phyloP scores from a whole-genome alignment of 2,329 filamentous ascomycete genomes.

The Pezizomycotina sp. region DNA sequence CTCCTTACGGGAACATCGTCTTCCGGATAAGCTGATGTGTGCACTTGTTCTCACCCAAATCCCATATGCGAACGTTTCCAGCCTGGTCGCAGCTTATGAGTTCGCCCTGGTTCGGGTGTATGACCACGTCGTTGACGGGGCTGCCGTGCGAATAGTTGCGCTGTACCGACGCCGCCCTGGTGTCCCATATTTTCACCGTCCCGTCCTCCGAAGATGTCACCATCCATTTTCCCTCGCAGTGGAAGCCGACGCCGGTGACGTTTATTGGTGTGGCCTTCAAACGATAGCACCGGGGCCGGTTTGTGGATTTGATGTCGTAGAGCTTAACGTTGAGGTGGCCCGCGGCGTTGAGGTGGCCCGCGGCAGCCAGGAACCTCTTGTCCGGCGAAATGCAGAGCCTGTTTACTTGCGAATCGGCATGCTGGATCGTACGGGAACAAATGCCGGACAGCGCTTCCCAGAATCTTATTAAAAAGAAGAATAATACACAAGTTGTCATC shows the following conservation, averaged over 20 bases:
- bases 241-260: conserved; percentile 90
- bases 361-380: conserved; percentile 81
- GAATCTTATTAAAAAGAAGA: conserved; percentile 44
- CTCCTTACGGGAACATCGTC: conserved; percentile 87
- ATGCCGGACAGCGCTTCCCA: conserved; percentile 98
- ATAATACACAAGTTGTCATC: conserved; percentile 7
- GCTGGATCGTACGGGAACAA: conserved; percentile 93
- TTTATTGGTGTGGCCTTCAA: conserved; percentile 90
- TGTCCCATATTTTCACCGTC: conserved; percentile 96
- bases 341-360: conserved; percentile 42
- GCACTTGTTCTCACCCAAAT: conserved; percentile 91
- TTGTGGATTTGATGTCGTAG: conserved; percentile 97
- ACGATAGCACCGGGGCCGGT: too few relatives aligned
- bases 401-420: conserved; percentile 96
- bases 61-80: conserved; percentile 89
- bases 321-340: conserved; percentile 78
- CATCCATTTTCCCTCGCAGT: conserved; percentile 99
- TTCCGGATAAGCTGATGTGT: conserved; percentile 92
- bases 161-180: conserved; percentile 67
- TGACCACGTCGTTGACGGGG: conserved; percentile 95
- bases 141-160: conserved; percentile 81
- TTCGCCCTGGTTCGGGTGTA: conserved; percentile 96
- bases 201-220: conserved; percentile 94
- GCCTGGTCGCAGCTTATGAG: conserved; percentile 90
- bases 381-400: conserved; percentile 95